Conservation (phyloP, 495 filamentous ascomycete genomes). For the Annulohypoxylon maeteangense region DNA sequence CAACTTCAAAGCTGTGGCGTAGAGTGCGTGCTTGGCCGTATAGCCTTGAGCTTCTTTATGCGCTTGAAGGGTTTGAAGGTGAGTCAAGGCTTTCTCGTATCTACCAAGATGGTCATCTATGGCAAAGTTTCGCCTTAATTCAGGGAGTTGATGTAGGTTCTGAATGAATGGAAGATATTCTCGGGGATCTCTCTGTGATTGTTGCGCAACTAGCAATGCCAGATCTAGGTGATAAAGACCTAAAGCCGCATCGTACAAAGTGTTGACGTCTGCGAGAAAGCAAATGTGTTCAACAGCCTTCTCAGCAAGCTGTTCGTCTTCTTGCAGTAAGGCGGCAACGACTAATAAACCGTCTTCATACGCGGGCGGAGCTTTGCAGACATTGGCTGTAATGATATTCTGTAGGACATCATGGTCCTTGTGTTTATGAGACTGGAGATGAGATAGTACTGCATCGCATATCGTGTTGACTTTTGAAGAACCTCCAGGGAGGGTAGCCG, state of each 20-base stretch:
- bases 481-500: slow-evolving; percentile 25
- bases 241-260: slow-evolving; percentile 89
- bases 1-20: slow-evolving; percentile 77
- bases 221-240: slow-evolving; percentile 93
- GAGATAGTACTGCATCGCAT: slow-evolving; percentile 83
- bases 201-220: slow-evolving; percentile 88
- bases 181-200: slow-evolving; percentile 93
- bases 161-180: slow-evolving; percentile 97
- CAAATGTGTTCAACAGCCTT: slow-evolving; percentile 94
- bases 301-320: slow-evolving; percentile 75
- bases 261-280: slow-evolving; percentile 93
- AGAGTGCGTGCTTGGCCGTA: slow-evolving; percentile 80
- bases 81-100: slow-evolving; percentile 76
- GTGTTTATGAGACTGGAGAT: slow-evolving; percentile 68
- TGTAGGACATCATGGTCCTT: slow-evolving; percentile 72
- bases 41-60: slow-evolving; percentile 84
- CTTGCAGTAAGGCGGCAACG: slow-evolving; percentile 76
- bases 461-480: slow-evolving; percentile 83
- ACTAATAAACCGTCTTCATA: slow-evolving; percentile 85
- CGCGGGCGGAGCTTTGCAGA: slow-evolving; percentile 91
- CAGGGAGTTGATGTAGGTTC: slow-evolving; percentile 76
- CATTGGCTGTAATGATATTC: slow-evolving; percentile 92
- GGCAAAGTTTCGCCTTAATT: slow-evolving; percentile 75
- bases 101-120: slow-evolving; percentile 90
- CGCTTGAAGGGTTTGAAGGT: slow-evolving; percentile 71